Evolutionary conservation across 179 eudicot species (phyloP), one percentile per base, ranked within the genome.

Genomic region (Spinacia oleracea): DNA sequence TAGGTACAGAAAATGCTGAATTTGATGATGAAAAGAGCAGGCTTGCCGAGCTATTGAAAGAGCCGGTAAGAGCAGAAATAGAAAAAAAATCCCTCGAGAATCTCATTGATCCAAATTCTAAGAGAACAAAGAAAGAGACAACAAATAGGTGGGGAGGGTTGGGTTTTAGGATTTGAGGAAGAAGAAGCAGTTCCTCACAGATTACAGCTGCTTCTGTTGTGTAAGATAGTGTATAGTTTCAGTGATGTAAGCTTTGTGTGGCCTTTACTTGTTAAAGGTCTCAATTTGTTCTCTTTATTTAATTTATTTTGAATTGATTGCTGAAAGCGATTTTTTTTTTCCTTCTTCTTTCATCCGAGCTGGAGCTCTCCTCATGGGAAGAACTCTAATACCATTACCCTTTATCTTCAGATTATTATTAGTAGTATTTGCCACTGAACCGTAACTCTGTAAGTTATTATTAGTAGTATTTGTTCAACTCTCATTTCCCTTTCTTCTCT

Each of bases 11-110:
- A 75, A 96, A 96, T 81, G 92, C 98, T 2, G 98, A 92, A 77
- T 93, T 96, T 59, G 97, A 93, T 6, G 98, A 96, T 55, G 98
- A 93, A 86, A 96, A 93, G 93, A 93, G 84, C 77, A 89, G 99
- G 89, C 89, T 93, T 23, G 89, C 91, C 0, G 98, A 93, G 86
- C 96, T 96, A 53, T 81, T 96, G 85, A 93, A 94, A 89, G 99
- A 84, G 94, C 98, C 27, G 99, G 99, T 50, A 89, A 88, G 86
- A 89, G 96, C 77, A 83, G 97, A 43, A 96, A 91, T 88, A 88
- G 89, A 65, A 93, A 92, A 82, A 32, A 96, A 96, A 78, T 96
- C 99, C n/a, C 89, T 96, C 21, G 98, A 96, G 70, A 96, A 90
- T 84, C 94, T 96, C 9, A 92, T 93, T 10, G 99, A 94, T 81